Conservation (phyloP, 345 rosid genomes). For the Kandelia obovata region DNA sequence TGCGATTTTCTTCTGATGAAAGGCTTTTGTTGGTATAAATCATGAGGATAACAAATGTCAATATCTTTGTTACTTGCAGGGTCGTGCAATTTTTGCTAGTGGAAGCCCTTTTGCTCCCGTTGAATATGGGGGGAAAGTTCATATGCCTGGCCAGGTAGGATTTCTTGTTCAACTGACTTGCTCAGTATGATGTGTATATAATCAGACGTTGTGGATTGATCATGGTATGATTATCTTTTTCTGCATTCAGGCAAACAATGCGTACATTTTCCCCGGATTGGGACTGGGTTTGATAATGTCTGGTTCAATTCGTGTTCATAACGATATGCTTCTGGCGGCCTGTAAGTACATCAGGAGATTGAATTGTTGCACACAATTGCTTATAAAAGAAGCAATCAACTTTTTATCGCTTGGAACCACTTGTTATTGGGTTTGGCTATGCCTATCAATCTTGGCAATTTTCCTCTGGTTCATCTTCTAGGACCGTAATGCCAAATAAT, state of each 20-base stretch:
- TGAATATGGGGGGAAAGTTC: constrained; percentile 57
- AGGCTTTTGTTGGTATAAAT: neutral
- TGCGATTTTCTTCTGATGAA: neutral
- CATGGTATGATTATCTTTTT: neutral
- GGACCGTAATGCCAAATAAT: no score
- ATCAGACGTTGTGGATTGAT: constrained; percentile 4
- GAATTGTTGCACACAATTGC: no score
- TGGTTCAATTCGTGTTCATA: constrained; percentile 90
- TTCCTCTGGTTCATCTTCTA: no score
- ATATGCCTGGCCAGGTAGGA: constrained; percentile 80
- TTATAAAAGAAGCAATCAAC: no score
- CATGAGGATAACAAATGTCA: constrained; percentile 1
- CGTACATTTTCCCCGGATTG: constrained; percentile 93
- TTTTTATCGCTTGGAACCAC: no score
- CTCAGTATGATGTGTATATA: neutral
- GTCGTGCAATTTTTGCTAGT: constrained; percentile 87
- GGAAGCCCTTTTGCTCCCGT: constrained; percentile 91
- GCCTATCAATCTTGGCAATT: no score
- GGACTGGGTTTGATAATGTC: constrained; percentile 95
- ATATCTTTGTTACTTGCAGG: constrained; percentile 39
- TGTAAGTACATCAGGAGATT: constrained; percentile 37
- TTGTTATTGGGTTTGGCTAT: no score
- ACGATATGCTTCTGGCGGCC: constrained; percentile 92
- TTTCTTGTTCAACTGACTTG: neutral
- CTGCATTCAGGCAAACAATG: constrained; percentile 77